Conservation (phyloP, 139 green algal genomes). For the Raphidocelis subcapitata region DNA sequence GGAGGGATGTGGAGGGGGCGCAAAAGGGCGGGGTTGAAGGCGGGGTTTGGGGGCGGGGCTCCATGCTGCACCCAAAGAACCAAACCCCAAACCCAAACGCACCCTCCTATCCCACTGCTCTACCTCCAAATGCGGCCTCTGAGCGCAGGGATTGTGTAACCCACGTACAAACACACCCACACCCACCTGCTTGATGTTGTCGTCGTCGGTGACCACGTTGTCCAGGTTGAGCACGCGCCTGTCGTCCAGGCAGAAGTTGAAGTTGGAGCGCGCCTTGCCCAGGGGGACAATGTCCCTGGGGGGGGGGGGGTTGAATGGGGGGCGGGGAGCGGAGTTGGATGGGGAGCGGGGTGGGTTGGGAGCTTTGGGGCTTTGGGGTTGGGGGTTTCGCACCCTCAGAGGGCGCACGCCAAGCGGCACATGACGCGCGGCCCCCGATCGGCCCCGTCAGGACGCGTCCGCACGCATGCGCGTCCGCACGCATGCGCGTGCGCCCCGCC, state of each 20-base stretch:
- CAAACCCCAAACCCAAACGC: background rate
- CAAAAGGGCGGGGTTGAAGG: no score
- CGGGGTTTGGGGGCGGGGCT: no score
- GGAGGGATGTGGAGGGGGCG: background rate
- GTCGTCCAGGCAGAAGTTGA: constrained; percentile 84
- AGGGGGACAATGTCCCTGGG: constrained; percentile 85
- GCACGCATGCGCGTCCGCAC: no score
- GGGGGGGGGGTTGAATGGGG: background rate
- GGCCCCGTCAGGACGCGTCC: no score
- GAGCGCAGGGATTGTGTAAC: background rate
- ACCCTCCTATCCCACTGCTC: background rate
- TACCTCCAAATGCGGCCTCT: background rate
- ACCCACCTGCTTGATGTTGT: constrained; percentile 90
- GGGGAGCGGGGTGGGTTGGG: no score
- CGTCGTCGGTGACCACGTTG: constrained; percentile 80
- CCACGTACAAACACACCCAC: background rate
- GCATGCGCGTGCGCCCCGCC: no score
- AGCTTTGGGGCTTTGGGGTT: no score
- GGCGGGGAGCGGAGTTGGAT: no score
- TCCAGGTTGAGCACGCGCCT: constrained; percentile 91
- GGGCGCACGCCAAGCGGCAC: no score
- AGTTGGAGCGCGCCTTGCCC: constrained; percentile 67
- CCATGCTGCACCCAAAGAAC: no score
- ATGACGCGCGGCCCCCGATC: no score
- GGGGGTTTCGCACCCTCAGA: background rate